phyloP scores from a whole-genome alignment of 2,329 filamentous ascomycete genomes.

The Penicillium thymicola region DNA sequence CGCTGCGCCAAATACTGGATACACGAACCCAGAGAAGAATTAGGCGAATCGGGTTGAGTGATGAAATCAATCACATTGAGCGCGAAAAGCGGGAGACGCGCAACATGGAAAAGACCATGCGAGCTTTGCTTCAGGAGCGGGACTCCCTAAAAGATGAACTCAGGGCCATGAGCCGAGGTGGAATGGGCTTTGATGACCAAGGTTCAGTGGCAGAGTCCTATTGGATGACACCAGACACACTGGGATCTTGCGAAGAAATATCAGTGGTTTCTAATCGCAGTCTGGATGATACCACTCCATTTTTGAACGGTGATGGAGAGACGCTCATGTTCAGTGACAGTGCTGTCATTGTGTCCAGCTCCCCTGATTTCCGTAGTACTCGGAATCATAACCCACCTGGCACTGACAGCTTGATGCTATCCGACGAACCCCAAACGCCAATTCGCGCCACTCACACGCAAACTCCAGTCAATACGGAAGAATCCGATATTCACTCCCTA shows the following conservation, averaged over 20 bases:
- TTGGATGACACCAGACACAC: conserved; percentile 20
- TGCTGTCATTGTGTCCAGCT: conserved; percentile 31
- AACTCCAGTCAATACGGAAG: conserved; percentile 9
- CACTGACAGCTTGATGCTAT: conserved; percentile 20
- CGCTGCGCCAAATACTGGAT: conserved; percentile 44
- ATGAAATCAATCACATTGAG: conserved; percentile 46
- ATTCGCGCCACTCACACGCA: not conserved
- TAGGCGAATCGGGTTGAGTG: conserved; percentile 44
- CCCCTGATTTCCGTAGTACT: conserved; percentile 29
- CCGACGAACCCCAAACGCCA: conserved; percentile 1
- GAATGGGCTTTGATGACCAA: conserved; percentile 3
- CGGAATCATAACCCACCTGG: conserved; percentile 6
- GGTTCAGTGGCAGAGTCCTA: conserved; percentile 14
- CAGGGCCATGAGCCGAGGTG: conserved; percentile 17
- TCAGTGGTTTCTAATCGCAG: conserved; percentile 13
- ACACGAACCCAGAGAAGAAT: conserved; percentile 44
- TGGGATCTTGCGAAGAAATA: conserved; percentile 18
- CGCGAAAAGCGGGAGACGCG: conserved; percentile 36
- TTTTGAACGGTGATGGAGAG: conserved; percentile 16
- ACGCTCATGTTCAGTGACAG: conserved; percentile 33
- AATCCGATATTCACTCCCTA: conserved; percentile 30
- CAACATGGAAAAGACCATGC: conserved; percentile 26
- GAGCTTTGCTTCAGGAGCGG: conserved; percentile 26
- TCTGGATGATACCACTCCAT: not conserved
- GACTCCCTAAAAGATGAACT: conserved; percentile 30